These are phyloP conservation scores for Irineochytrium annulatum DNA, from an alignment of 192 early-diverging fungal species.

Conservation along the genomic window DNA sequence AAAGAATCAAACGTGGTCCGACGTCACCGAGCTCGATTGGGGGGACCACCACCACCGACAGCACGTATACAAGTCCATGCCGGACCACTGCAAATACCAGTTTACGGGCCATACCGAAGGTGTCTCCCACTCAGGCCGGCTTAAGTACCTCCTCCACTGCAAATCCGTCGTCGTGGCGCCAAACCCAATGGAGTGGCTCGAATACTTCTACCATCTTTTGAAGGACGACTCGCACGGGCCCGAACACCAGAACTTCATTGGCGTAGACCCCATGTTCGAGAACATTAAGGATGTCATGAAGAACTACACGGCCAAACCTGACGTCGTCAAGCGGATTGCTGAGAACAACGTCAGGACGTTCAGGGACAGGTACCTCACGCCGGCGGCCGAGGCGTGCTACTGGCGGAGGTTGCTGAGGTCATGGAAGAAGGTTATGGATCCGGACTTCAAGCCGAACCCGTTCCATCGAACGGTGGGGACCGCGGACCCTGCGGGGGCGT, in stretches of 20 bases:
- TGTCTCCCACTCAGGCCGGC: neutral
- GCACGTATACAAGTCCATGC: neutral
- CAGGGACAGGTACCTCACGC: neutral
- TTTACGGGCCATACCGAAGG: neutral
- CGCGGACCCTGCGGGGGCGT: too few species aligned
- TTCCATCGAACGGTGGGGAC: too few species aligned
- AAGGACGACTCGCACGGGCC: neutral
- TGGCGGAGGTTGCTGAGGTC: neutral
- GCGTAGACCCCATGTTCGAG: neutral
- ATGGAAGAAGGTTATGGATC: too few species aligned
- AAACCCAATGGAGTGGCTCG: neutral
- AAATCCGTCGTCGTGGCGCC: neutral
- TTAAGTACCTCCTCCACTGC: neutral
- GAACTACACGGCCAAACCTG: neutral
- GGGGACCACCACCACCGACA: neutral
- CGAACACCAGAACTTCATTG: neutral
- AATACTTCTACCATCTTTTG: constrained; percentile 1
- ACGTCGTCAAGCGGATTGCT: neutral
- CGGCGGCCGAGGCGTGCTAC: neutral
- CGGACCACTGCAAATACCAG: neutral
- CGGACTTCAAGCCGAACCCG: too few species aligned
- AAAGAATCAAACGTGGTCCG: neutral
- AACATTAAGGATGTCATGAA: neutral
- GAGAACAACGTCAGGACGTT: neutral
- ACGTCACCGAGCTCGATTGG: neutral